Base-by-base conservation (phyloP, 2,329 filamentous ascomycete genomes). In the Fusarium pininemorale region DNA sequence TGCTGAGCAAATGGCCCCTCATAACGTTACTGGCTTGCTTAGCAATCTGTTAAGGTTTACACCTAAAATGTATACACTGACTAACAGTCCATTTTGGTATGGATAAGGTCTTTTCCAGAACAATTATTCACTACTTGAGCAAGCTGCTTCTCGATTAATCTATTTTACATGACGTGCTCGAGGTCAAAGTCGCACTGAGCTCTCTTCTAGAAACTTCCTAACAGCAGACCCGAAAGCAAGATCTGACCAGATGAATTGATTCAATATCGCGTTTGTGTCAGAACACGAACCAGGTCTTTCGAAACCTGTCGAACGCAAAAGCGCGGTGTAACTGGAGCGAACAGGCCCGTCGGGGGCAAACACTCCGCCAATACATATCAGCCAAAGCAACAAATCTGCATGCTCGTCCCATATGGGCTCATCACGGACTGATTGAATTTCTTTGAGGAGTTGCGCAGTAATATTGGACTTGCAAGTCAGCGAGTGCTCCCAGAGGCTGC, bases 401-500 rank as follows among this genome's bases (percentile, higher is more conserved):
- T 63, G 37, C 1, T 35, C 20, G 0, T 30, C 1, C 66, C 66
- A 69, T 1, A 41, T 0, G 0, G 38, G 26, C 6, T 69, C 56
- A 1, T n/a, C 0, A 4, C 38, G 39, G 1, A 30, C 9, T 0
- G 22, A 7, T 20, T 69, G 5, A 11, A 69, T 28, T n/a, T 69
- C 64, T 6, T 1, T 16, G 1, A 69, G 48, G 1, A 69, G 28
- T 18, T 63, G 48, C 2, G 64, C 18, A 1, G 66, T 50, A 4
- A 69, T 7, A 3, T 50, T 69, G 4, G 48, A 16, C 66, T 69
- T 1, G 0, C 0, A 3, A 1, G 35, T 69, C 2, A 69, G 48
- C 0, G 7, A 41, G 3, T 5, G 13, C 6, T 4, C 16, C 0
- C 0, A 1, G 6, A 56, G 37, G 37, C 0, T 0, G 0, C 10